Conservation (phyloP, 1,284 basidiomycete genomes). For the Athelia sp. region DNA sequence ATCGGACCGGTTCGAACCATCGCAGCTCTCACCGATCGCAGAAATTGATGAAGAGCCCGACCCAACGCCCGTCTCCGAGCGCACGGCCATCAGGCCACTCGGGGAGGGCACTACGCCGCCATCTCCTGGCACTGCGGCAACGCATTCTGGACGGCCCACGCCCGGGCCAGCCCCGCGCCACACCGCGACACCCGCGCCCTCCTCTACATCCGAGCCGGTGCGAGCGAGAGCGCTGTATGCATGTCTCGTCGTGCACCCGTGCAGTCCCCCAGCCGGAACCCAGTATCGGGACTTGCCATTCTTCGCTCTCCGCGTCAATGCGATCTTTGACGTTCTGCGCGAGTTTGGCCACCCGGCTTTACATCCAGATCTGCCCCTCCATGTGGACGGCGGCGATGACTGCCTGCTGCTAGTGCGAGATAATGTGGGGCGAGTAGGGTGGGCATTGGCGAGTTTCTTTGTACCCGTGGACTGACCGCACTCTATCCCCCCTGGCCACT, state of each 20-base stretch:
- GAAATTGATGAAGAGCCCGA: constrained; percentile 2
- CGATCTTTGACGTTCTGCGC: constrained; percentile 60
- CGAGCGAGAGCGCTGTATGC: too few relatives aligned
- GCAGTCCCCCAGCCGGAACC: constrained; percentile 53
- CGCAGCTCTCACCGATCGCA: neutral
- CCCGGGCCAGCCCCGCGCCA: constrained; percentile 10
- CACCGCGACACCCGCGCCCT: constrained; percentile 10
- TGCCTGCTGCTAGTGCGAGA: constrained; percentile 64
- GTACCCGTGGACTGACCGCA: too few relatives aligned
- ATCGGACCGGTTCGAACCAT: too few relatives aligned
- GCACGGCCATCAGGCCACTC: too few relatives aligned
- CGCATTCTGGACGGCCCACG: too few relatives aligned
- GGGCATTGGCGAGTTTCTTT: constrained; percentile 76
- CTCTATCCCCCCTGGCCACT: too few relatives aligned
- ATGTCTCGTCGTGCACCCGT: constrained; percentile 62
- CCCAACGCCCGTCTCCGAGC: too few relatives aligned
- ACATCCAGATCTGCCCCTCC: constrained; percentile 64
- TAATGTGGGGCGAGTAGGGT: constrained; percentile 52
- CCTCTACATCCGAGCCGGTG: constrained; percentile 5
- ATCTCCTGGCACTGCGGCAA: too few relatives aligned
- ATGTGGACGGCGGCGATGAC: constrained; percentile 77
- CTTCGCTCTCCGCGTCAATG: constrained; percentile 56
- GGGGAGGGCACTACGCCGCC: constrained; percentile 32
- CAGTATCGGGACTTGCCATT: constrained; percentile 72
- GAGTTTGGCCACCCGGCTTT: constrained; percentile 73